Evolutionary conservation across 2,329 filamentous ascomycete species (phyloP).

Genomic region (Trichoderma polysporum): DNA sequence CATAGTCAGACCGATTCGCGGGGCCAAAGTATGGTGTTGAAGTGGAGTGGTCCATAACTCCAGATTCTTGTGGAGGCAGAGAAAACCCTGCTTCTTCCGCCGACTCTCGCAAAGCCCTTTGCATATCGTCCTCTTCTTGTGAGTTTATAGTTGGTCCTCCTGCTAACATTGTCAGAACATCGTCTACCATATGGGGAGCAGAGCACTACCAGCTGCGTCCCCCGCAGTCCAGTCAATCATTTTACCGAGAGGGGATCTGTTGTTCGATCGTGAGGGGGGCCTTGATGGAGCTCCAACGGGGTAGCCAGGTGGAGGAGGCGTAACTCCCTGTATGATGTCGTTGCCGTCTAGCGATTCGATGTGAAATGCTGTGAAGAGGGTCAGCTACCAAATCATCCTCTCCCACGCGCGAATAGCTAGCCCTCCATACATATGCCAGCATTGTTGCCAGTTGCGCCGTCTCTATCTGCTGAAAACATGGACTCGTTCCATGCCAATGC

Average conservation of each 20-base stretch:
- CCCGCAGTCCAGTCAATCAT: conserved; percentile 49
- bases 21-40: conserved; percentile 57
- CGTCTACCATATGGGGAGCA: conserved; percentile 2
- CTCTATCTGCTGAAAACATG: conserved; percentile 52
- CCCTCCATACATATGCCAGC: conserved; percentile 46
- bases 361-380: conserved; percentile 48
- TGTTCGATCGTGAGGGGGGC: conserved; percentile 61
- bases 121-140: conserved; percentile 56
- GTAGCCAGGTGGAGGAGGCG: conserved; percentile 42
- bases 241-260: conserved; percentile 56
- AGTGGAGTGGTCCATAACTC: conserved; percentile 43
- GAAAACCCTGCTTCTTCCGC: conserved; percentile 51
- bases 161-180: conserved; percentile 32
- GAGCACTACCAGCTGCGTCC: conserved; percentile 42
- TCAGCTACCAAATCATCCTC: conserved; percentile 24
- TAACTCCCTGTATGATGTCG: conserved; percentile 44
- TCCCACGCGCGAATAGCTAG: background rate
- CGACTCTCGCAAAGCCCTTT: conserved; percentile 57
- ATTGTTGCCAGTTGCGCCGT: conserved; percentile 46
- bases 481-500: conserved; percentile 53
- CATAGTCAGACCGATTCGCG: conserved; percentile 56
- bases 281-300: conserved; percentile 53
- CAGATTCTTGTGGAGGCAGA: conserved; percentile 48
- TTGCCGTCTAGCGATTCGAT: conserved; percentile 53
- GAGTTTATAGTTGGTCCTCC: conserved; percentile 38